Evolutionary conservation across 2,329 filamentous ascomycete species (phyloP), one percentile per base, ranked within the genome.

Genomic region (Geosmithia morbida): DNA sequence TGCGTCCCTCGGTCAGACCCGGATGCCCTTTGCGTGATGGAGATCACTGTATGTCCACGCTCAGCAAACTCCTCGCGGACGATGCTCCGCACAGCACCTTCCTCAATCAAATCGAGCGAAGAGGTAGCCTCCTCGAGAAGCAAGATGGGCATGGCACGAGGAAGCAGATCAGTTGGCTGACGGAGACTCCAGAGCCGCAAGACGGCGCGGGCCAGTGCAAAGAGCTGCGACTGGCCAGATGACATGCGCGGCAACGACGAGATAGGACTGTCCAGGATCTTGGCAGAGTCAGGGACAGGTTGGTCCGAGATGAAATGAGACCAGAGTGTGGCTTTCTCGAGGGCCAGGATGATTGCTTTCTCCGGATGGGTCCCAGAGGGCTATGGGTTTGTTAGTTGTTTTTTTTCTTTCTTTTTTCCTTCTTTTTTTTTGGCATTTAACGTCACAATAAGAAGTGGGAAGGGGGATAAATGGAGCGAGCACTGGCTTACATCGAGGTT

Each of bases 71-170:
- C 85, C 14, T 86, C 0, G 77, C 82, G 17, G 22, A 37, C 11
- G 13, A 37, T 13, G 3, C 6, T 16, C 11, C 33, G 43, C 1
- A 98, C 90, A 10, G 94, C 85, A 44, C 87, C 81, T 63, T 90
- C 86, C 1, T 74, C 80, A 62, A 87, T 83, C 0, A 77, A 82
- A 60, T 98, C 92, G 1, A 98, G 74, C 3, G 88, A 88, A 39
- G 85, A 92, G 0, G 92, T 98, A 5, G 92, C 92, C 63, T 98
- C 92, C 54, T 98, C 92, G 5, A 98, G 80, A 0, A 98, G 74
- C 3, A 97, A 67, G 50, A 97, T 81, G 11, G 33, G 33, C 33
- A 37, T 16, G 14, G 13, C 33, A 13, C 33, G 33, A 13, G 33
- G 11, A 16, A 37, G 33, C 14, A 13, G 13, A 11, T 37, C 33